A percentile compares a stretch with the other conserved stretches of the same genome.
Evolutionary conservation across 2,329 filamentous ascomycete species (phyloP).

Genomic region (Grosmannia clavigera): DNA sequence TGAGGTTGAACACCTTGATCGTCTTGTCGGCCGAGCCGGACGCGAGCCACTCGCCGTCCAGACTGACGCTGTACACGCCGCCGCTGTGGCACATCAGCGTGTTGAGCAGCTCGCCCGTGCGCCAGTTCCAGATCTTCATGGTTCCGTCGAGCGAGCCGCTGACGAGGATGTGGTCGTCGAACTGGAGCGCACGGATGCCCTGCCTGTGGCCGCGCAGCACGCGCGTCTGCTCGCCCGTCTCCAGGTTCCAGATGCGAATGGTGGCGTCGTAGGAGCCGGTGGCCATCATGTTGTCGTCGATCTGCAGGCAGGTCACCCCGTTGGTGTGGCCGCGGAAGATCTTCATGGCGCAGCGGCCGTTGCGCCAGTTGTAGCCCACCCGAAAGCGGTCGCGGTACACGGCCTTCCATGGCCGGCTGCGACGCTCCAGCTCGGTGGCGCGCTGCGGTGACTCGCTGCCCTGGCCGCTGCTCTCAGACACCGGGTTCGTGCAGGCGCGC

Average conservation of each 20-base stretch:
- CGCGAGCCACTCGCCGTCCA: conserved; percentile 70
- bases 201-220: conserved; percentile 72
- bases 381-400: conserved; percentile 90
- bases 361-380: conserved; percentile 95
- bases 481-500: conserved; percentile 13
- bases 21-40: conserved; percentile 84
- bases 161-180: conserved; percentile 83
- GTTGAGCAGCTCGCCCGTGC: conserved; percentile 73
- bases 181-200: conserved; percentile 81
- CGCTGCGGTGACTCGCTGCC: background rate
- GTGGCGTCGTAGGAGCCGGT: conserved; percentile 93
- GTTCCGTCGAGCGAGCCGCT: conserved; percentile 68
- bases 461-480: background rate
- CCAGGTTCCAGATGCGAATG: conserved; percentile 92
- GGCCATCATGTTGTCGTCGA: conserved; percentile 77
- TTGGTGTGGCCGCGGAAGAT: conserved; percentile 79
- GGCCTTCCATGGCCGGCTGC: conserved; percentile 78
- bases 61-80: conserved; percentile 80
- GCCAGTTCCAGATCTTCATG: conserved; percentile 94
- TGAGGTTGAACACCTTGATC: conserved; percentile 87
- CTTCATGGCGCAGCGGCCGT: conserved; percentile 75
- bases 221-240: conserved; percentile 75
- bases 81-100: conserved; percentile 68
- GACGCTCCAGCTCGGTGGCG: conserved; percentile 23
- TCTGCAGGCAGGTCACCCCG: conserved; percentile 55